Evolutionary conservation across 106 monocot genomes (phyloP).

Genomic region (Hemerocallis citrina): DNA sequence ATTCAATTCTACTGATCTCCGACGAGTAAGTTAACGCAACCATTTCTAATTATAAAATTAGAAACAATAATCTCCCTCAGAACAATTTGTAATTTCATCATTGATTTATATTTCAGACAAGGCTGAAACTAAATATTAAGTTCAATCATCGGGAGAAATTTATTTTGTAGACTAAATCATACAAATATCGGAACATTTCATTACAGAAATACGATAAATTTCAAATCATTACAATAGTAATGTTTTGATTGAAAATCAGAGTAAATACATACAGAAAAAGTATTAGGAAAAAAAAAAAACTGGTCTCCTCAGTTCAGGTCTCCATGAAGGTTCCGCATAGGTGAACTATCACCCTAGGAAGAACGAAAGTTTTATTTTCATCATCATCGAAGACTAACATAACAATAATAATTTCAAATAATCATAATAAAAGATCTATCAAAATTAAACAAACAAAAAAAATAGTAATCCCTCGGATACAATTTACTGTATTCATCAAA

Average conservation of each 20-base stretch:
- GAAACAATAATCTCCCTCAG: slow-evolving; percentile 8
- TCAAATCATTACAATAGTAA: too few species aligned
- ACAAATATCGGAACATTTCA: too few species aligned
- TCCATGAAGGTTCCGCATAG: not conserved
- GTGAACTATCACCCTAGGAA: slow-evolving; percentile 2
- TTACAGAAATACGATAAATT: too few species aligned
- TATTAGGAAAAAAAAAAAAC: not conserved
- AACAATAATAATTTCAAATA: not conserved
- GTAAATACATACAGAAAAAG: not conserved
- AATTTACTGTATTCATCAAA: not conserved
- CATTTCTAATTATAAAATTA: too few species aligned
- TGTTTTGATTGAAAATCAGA: not conserved
- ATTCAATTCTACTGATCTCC: too few species aligned
- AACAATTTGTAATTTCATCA: not conserved
- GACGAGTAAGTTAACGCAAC: too few species aligned
- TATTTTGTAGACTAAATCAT: not conserved
- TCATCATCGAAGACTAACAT: slow-evolving; percentile 1
- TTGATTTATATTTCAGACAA: not conserved
- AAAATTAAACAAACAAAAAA: not conserved
- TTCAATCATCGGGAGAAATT: slow-evolving; percentile 1
- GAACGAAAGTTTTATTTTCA: slow-evolving; percentile 6
- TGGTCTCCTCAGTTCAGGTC: slow-evolving; percentile 8
- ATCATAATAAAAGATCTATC: not conserved
- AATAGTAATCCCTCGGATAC: not conserved
- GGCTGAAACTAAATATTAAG: slow-evolving; percentile 2